These are phyloP conservation scores for Magnaporthiopsis rhizophila DNA, from an alignment of 2,329 filamentous ascomycete species.

Conservation along the genomic window DNA sequence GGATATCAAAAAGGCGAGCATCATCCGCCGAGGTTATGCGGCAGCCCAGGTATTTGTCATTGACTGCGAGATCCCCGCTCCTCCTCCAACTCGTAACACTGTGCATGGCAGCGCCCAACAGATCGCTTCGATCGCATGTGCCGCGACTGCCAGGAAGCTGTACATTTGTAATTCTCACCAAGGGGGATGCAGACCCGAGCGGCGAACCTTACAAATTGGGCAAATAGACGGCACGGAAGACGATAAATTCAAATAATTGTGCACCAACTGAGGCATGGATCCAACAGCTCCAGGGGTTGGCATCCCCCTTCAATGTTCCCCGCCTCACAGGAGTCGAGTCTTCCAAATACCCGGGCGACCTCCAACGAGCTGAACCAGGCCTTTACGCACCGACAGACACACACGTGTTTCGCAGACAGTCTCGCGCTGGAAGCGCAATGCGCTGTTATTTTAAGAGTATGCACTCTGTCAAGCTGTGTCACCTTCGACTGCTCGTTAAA, in stretches of 20 bases:
- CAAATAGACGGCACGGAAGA: no score
- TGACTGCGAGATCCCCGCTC: not conserved
- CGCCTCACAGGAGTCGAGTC: not conserved
- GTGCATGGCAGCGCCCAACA: not conserved
- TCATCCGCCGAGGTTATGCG: no score
- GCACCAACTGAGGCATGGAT: not conserved
- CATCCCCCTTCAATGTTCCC: not conserved
- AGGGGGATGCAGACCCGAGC: not conserved
- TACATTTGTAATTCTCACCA: not conserved
- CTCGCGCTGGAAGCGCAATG: not conserved
- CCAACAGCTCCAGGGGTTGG: not conserved
- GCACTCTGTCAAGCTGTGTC: not conserved
- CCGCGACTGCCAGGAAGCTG: no score
- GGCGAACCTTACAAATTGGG: not conserved
- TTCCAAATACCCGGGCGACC: not conserved
- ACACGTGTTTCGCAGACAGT: no score
- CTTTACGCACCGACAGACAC: no score
- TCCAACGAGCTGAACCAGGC: no score
- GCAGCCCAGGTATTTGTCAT: not conserved
- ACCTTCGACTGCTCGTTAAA: not conserved
- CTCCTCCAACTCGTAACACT: not conserved
- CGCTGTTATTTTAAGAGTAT: not conserved
- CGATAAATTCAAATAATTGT: not conserved
- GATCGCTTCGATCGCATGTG: no score
- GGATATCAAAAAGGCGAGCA: not conserved